Conservation (phyloP, 2,329 filamentous ascomycete genomes). For the Fusarium continuum region DNA sequence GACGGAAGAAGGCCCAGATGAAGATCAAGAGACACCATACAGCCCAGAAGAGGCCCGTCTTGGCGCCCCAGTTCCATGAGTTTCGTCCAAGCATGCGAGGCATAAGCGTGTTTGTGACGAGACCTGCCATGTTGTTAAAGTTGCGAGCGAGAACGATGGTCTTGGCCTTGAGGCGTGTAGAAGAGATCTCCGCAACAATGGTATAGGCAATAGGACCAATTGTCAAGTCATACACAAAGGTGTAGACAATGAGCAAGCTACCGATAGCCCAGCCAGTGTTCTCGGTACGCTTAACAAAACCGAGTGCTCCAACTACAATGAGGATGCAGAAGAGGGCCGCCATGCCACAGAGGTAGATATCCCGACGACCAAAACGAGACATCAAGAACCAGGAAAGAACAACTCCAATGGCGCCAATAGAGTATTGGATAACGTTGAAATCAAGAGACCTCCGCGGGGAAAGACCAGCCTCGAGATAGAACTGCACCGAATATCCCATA, state of each 20-base stretch:
- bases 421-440: constrained; percentile 20
- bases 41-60: constrained; percentile 57
- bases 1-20: constrained; percentile 61
- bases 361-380: constrained; percentile 10
- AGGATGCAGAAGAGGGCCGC: constrained; percentile 3
- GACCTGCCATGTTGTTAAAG: constrained; percentile 58
- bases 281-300: constrained; percentile 52
- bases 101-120: constrained; percentile 56
- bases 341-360: constrained; percentile 11
- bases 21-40: constrained; percentile 55
- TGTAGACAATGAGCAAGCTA: constrained; percentile 55
- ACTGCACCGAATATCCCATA: constrained; percentile 16
- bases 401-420: constrained; percentile 1
- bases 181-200: constrained; percentile 68
- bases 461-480: constrained; percentile 10
- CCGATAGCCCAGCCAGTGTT: constrained; percentile 56
- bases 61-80: constrained; percentile 58
- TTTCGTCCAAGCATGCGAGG: constrained; percentile 57
- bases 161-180: constrained; percentile 57
- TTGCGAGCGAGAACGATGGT: constrained; percentile 56
- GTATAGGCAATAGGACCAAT: constrained; percentile 77
- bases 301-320: constrained; percentile 44
- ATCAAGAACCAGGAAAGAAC: constrained; percentile 18
- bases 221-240: constrained; percentile 52
- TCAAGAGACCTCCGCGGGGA: constrained; percentile 5